These are phyloP conservation scores for Neocallimastix lanati DNA, from an alignment of 192 early-diverging fungal genomes.

Conservation along the genomic window DNA sequence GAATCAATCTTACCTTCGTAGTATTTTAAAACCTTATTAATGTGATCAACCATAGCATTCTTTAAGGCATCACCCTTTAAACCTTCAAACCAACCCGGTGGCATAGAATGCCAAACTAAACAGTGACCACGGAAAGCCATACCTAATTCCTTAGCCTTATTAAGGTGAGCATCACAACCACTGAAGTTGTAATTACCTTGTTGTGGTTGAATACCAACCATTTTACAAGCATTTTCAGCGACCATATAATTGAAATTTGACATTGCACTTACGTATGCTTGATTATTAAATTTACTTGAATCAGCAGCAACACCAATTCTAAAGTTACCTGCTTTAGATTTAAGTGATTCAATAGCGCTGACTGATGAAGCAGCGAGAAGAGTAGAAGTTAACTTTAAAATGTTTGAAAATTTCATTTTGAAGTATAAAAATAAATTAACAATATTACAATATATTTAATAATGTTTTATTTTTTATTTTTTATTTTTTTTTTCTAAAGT, in stretches of 20 bases:
- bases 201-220: neutral
- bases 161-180: neutral
- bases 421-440: no score
- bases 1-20: neutral
- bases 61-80: neutral
- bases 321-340: neutral
- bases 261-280: neutral
- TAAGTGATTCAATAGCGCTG: neutral
- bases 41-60: neutral
- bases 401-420: neutral
- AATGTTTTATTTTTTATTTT: no score
- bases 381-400: neutral
- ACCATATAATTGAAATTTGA: neutral
- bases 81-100: neutral
- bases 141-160: neutral
- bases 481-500: no score
- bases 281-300: neutral
- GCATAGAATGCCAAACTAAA: neutral
- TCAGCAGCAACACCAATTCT: neutral
- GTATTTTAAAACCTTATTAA: neutral
- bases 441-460: no score
- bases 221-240: neutral
- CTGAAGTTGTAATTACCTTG: neutral
- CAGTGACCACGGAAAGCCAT: neutral
- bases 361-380: neutral